phyloP scores from a whole-genome alignment of 306 rosid species.

The Carpinus viminea region DNA sequence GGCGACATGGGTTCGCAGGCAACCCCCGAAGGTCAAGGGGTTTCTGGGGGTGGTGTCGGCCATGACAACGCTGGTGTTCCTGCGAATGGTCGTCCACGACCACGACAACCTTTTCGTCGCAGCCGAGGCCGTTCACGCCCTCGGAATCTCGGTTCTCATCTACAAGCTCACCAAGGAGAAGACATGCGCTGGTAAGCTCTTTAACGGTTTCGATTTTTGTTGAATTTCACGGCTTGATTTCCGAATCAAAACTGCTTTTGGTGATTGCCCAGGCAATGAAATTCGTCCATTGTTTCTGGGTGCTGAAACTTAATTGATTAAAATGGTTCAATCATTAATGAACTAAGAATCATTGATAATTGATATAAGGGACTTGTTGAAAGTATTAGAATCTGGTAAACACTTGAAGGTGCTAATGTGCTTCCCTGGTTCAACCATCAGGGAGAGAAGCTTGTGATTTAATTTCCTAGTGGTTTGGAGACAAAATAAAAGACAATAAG shows the following conservation, averaged over 20 bases:
- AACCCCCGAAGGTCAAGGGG: constrained; percentile 65
- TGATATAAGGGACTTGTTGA: not conserved
- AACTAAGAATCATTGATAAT: not conserved
- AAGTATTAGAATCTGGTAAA: not conserved
- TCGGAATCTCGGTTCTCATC: constrained; percentile 64
- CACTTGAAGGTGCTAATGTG: not conserved
- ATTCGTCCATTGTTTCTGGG: not conserved
- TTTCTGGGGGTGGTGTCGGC: constrained; percentile 47
- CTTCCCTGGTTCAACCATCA: not conserved
- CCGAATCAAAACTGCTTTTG: not conserved
- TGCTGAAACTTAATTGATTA: not conserved
- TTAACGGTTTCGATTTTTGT: not conserved
- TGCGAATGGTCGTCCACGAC: constrained; percentile 61
- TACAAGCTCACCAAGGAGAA: constrained; percentile 66
- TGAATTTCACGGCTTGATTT: not conserved
- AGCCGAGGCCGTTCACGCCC: constrained; percentile 67
- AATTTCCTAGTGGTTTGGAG: not conserved
- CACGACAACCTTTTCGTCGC: constrained; percentile 67
- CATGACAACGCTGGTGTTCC: constrained; percentile 42
- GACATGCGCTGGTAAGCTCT: constrained; percentile 63
- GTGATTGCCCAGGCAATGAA: not conserved
- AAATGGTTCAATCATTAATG: not conserved
- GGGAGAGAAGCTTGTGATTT: not conserved
- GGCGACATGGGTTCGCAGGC: constrained; percentile 57
- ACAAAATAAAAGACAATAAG: not conserved